These are phyloP conservation scores for Solanum boliviense DNA, from an alignment of 257 asterid genomes.

Conservation along the genomic window DNA sequence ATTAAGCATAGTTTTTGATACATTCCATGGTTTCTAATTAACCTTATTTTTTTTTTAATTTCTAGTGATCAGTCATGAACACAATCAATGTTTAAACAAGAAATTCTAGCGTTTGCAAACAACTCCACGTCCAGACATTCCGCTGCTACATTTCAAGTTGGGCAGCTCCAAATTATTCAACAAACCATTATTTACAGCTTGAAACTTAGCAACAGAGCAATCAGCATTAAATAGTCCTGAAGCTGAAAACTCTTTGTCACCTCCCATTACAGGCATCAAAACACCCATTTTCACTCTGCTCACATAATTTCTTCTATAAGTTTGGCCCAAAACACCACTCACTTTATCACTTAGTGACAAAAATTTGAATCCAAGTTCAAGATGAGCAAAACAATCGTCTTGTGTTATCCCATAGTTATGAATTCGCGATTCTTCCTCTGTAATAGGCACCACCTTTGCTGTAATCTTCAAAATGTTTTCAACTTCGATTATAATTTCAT, in stretches of 20 bases:
- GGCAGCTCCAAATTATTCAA: conserved; percentile 17
- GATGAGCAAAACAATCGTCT: conserved; percentile 50
- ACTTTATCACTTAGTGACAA: conserved; percentile 14
- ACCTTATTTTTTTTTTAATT: neutral
- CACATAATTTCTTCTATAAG: conserved; percentile 38
- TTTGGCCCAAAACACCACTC: conserved; percentile 54
- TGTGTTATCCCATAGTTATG: conserved; percentile 39
- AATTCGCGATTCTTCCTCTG: conserved; percentile 23
- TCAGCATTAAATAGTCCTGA: conserved; percentile 17
- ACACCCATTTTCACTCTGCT: conserved; percentile 18
- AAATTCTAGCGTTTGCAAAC: conserved; percentile 27
- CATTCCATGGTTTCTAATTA: neutral
- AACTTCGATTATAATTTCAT: neutral
- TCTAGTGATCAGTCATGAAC: neutral
- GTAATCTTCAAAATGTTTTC: neutral
- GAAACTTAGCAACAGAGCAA: conserved; percentile 9
- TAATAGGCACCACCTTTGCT: conserved; percentile 26
- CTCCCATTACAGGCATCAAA: conserved; percentile 46
- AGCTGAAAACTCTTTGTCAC: conserved; percentile 24
- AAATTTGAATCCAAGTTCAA: conserved; percentile 50
- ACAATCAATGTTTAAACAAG: neutral
- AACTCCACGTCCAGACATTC: conserved; percentile 26
- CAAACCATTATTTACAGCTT: neutral
- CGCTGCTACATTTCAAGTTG: conserved; percentile 26
- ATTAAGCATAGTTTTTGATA: neutral